Evolutionary conservation across 2,329 filamentous ascomycete genomes (phyloP).

Genomic region (Aspergillus melleus): DNA sequence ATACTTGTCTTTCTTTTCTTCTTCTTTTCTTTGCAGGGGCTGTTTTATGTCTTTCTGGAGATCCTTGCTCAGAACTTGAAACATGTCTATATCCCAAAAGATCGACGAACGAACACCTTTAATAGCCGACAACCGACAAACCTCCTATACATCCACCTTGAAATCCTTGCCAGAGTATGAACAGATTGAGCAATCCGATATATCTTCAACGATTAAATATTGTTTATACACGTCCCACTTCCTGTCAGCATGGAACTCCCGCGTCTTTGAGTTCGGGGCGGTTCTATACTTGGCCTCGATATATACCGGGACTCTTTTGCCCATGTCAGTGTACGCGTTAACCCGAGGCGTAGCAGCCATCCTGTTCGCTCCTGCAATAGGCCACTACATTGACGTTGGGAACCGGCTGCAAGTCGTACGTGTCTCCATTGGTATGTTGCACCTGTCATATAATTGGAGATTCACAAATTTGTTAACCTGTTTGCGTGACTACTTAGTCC

Average conservation of each 20-base stretch:
- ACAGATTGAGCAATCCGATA: too few relatives aligned
- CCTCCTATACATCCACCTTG: too few relatives aligned
- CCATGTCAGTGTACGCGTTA: constrained; percentile 67
- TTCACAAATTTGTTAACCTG: not conserved
- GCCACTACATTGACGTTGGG: constrained; percentile 58
- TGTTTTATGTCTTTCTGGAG: too few relatives aligned
- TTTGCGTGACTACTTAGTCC: not conserved
- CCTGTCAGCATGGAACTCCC: constrained; percentile 65
- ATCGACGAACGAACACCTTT: too few relatives aligned
- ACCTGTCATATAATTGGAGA: too few relatives aligned
- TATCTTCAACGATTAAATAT: too few relatives aligned
- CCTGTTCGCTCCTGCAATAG: constrained; percentile 59
- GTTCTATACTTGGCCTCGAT: constrained; percentile 60
- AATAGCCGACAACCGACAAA: too few relatives aligned
- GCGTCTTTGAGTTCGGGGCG: constrained; percentile 64
- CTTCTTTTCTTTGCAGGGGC: too few relatives aligned
- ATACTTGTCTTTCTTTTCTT: too few relatives aligned
- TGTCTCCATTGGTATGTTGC: constrained; percentile 45
- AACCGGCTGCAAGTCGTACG: constrained; percentile 54
- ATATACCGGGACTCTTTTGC: constrained; percentile 61
- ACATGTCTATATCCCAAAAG: too few relatives aligned
- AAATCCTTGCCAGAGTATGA: too few relatives aligned
- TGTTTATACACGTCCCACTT: constrained; percentile 59
- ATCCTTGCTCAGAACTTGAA: too few relatives aligned
- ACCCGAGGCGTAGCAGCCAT: constrained; percentile 59